Evolutionary conservation across 257 asterid genomes (phyloP), one percentile per base, ranked within the genome.

Genomic region (Cordia subcordata): DNA sequence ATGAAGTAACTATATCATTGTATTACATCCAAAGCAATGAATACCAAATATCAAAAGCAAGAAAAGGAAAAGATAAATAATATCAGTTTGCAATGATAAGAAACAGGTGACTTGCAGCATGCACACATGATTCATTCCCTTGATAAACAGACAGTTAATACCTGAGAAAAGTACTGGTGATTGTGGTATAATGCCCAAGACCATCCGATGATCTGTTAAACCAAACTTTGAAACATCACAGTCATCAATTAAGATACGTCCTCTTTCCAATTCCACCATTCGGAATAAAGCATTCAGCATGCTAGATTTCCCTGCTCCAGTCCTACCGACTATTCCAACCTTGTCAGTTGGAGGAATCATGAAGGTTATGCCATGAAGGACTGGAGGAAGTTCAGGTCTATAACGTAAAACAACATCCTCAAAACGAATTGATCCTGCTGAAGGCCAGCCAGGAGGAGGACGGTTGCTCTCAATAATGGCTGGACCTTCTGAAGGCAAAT

Each of bases 241-340:
- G 58, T 79, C 91, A 74, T 92, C 99, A 53, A 92, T 81, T 13
- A 86, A 75, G 72, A 92, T 86, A 68, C 75, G 78, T 47, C 98
- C 98, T 50, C 72, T 79, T 70, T 88, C 98, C 70, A 84, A 79
- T 71, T 88, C 95, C 64, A 92, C 99, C 52, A 92, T 82, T 49
- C 99, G 81, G 72, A 92, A 92, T 77, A 92, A 69, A 66, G 96
- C 94, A 81, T 92, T 92, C 42, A 92, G 88, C 96, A 92, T 86
- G 79, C 99, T 92, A 17, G 99, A 92, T 65, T 92, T 92, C 63
- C 99, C 99, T 13, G 99, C 99, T 21, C 99, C 99, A 5, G 99
- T 92, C 75, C 99, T 81, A 52, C 99, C 99, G 61, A 88, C 96
- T 54, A 92, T 87, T 54, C 99, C 99, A 38, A 92, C 96, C 79